phyloP scores from a whole-genome alignment of 1,284 basidiomycete species.

The Cerioporus squamosus region DNA sequence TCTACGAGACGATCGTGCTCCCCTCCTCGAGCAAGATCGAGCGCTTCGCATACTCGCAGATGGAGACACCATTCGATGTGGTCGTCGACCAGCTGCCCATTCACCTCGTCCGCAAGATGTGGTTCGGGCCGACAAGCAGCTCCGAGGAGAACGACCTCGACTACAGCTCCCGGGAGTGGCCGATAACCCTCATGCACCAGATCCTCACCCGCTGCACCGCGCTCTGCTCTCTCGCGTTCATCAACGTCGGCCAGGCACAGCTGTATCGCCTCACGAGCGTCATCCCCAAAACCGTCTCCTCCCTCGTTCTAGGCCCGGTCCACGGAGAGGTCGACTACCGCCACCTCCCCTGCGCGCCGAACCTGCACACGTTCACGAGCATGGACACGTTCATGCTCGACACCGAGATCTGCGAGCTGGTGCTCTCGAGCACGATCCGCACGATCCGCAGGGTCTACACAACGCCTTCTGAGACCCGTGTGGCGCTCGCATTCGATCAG shows the following conservation, averaged over 20 bases:
- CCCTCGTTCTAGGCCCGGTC: slow-evolving; percentile 39
- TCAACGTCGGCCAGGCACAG: slow-evolving; percentile 37
- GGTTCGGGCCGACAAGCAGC: slow-evolving; percentile 36
- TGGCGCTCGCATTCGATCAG: slow-evolving; percentile 36
- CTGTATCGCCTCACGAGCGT: slow-evolving; percentile 38
- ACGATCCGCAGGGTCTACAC: slow-evolving; percentile 35
- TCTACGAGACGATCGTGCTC: slow-evolving; percentile 39
- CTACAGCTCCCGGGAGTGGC: slow-evolving; percentile 39
- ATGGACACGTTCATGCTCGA: slow-evolving; percentile 40
- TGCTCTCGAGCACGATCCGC: slow-evolving; percentile 35
- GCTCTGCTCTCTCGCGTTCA: slow-evolving; percentile 34
- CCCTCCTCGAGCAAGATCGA: slow-evolving; percentile 30
- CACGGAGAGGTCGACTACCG: slow-evolving; percentile 39
- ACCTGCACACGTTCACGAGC: slow-evolving; percentile 38
- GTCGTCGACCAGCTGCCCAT: slow-evolving; percentile 19
- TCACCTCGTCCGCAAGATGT: slow-evolving; percentile 34
- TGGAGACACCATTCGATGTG: slow-evolving; percentile 15
- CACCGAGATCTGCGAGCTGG: slow-evolving; percentile 38
- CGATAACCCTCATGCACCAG: slow-evolving; percentile 37
- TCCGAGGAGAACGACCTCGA: slow-evolving; percentile 31
- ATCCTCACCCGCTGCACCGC: slow-evolving; percentile 35
- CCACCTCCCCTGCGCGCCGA: slow-evolving; percentile 28
- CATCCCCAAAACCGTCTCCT: slow-evolving; percentile 37
- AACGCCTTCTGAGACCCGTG: slow-evolving; percentile 15
- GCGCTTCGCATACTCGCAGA: slow-evolving; percentile 28